Evolutionary conservation across 2,329 filamentous ascomycete genomes (phyloP).

Genomic region (Fusarium pilosicola): DNA sequence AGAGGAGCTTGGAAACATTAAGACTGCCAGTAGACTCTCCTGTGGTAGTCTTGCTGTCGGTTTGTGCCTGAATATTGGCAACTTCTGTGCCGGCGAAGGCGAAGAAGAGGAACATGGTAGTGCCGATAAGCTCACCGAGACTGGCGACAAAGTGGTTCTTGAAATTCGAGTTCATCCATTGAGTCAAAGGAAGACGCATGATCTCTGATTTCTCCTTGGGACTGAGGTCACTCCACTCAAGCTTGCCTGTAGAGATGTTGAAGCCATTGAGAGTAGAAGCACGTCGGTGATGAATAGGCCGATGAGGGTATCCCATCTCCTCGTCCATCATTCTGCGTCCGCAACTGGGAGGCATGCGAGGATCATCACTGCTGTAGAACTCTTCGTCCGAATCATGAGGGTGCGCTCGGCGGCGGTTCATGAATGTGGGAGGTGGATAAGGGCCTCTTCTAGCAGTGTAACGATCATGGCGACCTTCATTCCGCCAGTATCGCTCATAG

Average conservation of each 20-base stretch:
- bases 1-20: conserved; percentile 55
- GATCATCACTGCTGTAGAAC: conserved; percentile 34
- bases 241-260: conserved; percentile 35
- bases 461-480: conserved; percentile 30
- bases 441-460: conserved; percentile 37
- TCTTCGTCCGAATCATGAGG: conserved; percentile 43
- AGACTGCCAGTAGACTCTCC: conserved; percentile 56
- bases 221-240: conserved; percentile 54
- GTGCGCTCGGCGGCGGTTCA: conserved; percentile 36
- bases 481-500: conserved; percentile 43
- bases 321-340: conserved; percentile 36
- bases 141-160: conserved; percentile 56
- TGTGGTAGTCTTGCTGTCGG: conserved; percentile 52
- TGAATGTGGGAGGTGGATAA: conserved; percentile 40
- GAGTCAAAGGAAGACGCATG: conserved; percentile 55
- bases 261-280: conserved; percentile 25
- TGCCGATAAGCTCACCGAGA: conserved; percentile 54
- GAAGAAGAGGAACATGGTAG: conserved; percentile 57
- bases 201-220: conserved; percentile 55
- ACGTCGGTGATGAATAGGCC: conserved; percentile 7
- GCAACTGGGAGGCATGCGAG: conserved; percentile 23
- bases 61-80: conserved; percentile 51
- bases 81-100: conserved; percentile 55
- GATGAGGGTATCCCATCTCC: conserved; percentile 34
- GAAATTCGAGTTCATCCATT: conserved; percentile 59